phyloP scores from a whole-genome alignment of 2,329 filamentous ascomycete species.

The Esteya vermicola region DNA sequence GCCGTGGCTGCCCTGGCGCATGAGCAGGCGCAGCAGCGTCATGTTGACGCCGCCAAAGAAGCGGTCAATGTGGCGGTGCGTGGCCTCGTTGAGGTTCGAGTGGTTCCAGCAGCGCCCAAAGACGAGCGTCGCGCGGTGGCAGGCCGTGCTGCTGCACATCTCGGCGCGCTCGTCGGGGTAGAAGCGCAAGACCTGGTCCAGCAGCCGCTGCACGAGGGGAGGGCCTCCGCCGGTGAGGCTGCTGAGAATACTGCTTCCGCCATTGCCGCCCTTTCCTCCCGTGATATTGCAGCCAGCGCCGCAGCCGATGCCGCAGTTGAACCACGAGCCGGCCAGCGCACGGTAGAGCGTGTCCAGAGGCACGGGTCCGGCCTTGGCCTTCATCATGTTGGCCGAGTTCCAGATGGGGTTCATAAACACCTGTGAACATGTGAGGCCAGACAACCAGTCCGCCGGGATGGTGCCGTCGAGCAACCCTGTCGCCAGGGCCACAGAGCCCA shows the following conservation, averaged over 20 bases:
- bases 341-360: slow-evolving; percentile 35
- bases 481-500: slow-evolving; percentile 45
- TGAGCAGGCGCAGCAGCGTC: slow-evolving; percentile 39
- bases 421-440: slow-evolving; percentile 43
- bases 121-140: slow-evolving; percentile 44
- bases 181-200: slow-evolving; percentile 44
- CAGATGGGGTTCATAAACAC: slow-evolving; percentile 51
- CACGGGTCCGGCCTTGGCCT: slow-evolving; percentile 33
- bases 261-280: too few relatives aligned
- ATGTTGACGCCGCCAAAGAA: slow-evolving; percentile 51
- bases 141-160: slow-evolving; percentile 46
- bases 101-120: slow-evolving; percentile 55
- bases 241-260: too few relatives aligned
- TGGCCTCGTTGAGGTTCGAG: slow-evolving; percentile 49
- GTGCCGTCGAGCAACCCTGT: slow-evolving; percentile 47
- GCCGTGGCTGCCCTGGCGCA: slow-evolving; percentile 37
- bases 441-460: slow-evolving; percentile 41
- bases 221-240: slow-evolving; percentile 30
- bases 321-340: slow-evolving; percentile 36
- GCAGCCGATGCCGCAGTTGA: slow-evolving; percentile 32
- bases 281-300: too few relatives aligned
- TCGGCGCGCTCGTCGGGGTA: slow-evolving; percentile 40
- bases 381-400: slow-evolving; percentile 39
- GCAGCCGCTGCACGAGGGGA: slow-evolving; percentile 29
- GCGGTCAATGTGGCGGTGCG: slow-evolving; percentile 44